Percentiles rank a stretch among this genome's conserved stretches.
Evolutionary conservation across 768 basidiomycete species (phyloP).

Genomic region (Tephrocybe sp.): DNA sequence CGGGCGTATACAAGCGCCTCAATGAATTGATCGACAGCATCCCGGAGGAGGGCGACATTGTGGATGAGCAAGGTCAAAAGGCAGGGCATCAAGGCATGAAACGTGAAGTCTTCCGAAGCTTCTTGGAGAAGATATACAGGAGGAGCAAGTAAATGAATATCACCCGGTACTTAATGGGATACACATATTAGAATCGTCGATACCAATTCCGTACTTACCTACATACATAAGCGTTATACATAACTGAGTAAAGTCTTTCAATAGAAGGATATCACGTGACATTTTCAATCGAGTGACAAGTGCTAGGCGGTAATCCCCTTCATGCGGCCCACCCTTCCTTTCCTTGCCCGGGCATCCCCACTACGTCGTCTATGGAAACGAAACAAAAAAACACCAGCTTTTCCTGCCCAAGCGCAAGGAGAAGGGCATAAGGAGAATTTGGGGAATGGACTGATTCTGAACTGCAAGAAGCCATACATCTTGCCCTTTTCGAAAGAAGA

Average conservation of each 20-base stretch:
- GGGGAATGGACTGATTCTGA: too few relatives aligned
- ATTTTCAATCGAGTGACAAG: too few relatives aligned
- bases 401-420: too few relatives aligned
- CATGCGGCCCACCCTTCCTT: not conserved
- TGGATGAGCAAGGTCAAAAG: conserved; percentile 28
- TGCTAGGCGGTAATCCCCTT: too few relatives aligned
- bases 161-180: not conserved
- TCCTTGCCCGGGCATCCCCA: too few relatives aligned
- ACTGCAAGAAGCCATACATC: too few relatives aligned
- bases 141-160: conserved; percentile 48
- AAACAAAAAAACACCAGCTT: too few relatives aligned
- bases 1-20: conserved; percentile 63
- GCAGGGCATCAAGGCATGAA: conserved; percentile 37
- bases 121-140: conserved; percentile 85
- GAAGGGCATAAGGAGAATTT: too few relatives aligned
- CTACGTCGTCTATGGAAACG: too few relatives aligned
- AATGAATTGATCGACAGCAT: conserved; percentile 71
- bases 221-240: too few relatives aligned
- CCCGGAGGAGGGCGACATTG: conserved; percentile 48
- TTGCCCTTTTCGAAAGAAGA: too few relatives aligned
- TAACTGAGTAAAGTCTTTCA: too few relatives aligned
- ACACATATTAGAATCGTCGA: not conserved
- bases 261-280: not conserved
- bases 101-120: conserved; percentile 77
- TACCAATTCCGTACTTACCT: not conserved